phyloP scores from a whole-genome alignment of 2,329 filamentous ascomycete genomes.

The Byssochlamys sp. region DNA sequence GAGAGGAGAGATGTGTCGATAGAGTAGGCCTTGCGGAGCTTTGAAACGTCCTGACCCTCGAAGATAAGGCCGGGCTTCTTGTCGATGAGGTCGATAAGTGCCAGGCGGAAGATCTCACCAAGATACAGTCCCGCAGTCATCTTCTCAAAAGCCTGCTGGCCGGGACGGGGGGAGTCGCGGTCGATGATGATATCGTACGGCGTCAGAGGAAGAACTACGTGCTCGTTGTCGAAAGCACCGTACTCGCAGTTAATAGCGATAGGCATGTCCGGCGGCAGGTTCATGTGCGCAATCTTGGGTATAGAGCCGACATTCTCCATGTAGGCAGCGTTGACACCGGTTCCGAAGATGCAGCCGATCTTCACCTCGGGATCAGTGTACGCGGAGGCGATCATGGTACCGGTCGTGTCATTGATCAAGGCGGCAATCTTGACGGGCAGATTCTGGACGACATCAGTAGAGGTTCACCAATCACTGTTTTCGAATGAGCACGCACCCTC shows the following conservation, averaged over 20 bases:
- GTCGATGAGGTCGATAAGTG: conserved; percentile 76
- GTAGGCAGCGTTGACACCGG: conserved; percentile 95
- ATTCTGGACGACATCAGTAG: conserved; percentile 41
- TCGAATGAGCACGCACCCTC: conserved; percentile 40
- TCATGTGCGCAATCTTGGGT: conserved; percentile 86
- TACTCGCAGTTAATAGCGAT: conserved; percentile 98
- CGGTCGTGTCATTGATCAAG: conserved; percentile 94
- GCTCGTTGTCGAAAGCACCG: conserved; percentile 92
- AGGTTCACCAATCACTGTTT: neutral
- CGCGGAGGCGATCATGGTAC: conserved; percentile 87
- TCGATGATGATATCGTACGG: conserved; percentile 81
- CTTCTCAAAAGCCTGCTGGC: conserved; percentile 93
- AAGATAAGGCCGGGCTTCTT: conserved; percentile 68
- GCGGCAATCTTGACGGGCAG: conserved; percentile 88
- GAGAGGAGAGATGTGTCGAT: conserved; percentile 91
- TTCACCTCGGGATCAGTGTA: conserved; percentile 92
- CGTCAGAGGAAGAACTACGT: conserved; percentile 74
- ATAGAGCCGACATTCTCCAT: conserved; percentile 89
- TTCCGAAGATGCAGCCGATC: conserved; percentile 97
- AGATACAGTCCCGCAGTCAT: conserved; percentile 94
- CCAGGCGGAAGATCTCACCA: conserved; percentile 85
- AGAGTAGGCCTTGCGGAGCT: conserved; percentile 75
- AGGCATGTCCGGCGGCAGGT: conserved; percentile 69
- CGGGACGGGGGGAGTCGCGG: conserved; percentile 80
- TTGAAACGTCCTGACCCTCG: conserved; percentile 67